Percentiles rank a stretch among this genome's conserved stretches.
Conservation (phyloP, 257 asterid genomes). For the Rehmannia glutinosa region DNA sequence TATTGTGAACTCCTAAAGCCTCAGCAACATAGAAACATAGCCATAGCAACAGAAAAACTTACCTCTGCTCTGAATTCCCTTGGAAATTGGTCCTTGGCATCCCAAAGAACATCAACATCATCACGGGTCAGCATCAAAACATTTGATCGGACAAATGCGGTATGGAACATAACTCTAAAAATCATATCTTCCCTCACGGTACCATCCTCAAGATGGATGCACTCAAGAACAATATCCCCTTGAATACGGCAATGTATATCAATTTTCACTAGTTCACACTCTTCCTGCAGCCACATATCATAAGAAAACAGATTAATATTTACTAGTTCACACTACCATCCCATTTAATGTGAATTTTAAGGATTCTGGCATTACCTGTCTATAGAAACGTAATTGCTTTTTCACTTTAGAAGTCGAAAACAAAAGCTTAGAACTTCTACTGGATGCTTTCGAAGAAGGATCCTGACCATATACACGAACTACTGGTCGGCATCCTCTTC, state of each 20-base stretch:
- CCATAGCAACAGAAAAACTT: slow-evolving; percentile 35
- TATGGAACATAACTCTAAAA: slow-evolving; percentile 88
- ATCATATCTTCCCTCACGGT: slow-evolving; percentile 82
- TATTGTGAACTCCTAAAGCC: slow-evolving; percentile 37
- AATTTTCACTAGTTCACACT: slow-evolving; percentile 76
- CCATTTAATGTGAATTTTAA: slow-evolving; percentile 15
- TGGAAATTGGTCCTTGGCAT: slow-evolving; percentile 70
- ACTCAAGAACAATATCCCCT: slow-evolving; percentile 95
- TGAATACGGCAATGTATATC: slow-evolving; percentile 70
- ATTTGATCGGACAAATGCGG: slow-evolving; percentile 86
- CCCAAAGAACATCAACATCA: slow-evolving; percentile 90
- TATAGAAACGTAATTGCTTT: slow-evolving; percentile 56
- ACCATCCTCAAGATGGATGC: slow-evolving; percentile 87
- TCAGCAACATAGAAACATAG: slow-evolving; percentile 29
- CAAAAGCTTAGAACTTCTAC: slow-evolving; percentile 85
- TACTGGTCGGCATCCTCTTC: slow-evolving; percentile 87
- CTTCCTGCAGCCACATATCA: slow-evolving; percentile 64
- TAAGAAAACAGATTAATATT: slow-evolving; percentile 2
- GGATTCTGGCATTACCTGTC: slow-evolving; percentile 53
- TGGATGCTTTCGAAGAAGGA: slow-evolving; percentile 62
- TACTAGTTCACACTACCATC: background rate
- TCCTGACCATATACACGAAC: slow-evolving; percentile 93
- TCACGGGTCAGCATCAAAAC: slow-evolving; percentile 78
- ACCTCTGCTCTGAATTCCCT: slow-evolving; percentile 93
- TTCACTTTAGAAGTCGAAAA: slow-evolving; percentile 62